phyloP scores from a whole-genome alignment of 2,329 filamentous ascomycete genomes.

The Neocatenulostroma microsporum region DNA sequence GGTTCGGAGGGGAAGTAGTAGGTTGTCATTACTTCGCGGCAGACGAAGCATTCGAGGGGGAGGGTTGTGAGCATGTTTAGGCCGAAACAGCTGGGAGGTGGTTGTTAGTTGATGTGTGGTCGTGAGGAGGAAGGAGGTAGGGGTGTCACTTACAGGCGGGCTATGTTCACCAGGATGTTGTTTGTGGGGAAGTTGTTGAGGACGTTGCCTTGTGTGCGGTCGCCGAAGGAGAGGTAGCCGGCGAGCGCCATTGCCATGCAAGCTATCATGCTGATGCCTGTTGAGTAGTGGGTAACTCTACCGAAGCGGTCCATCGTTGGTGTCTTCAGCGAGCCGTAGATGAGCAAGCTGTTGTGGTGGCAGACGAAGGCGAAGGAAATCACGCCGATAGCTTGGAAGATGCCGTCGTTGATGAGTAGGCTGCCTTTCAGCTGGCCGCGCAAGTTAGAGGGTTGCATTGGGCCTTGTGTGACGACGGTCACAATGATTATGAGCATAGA shows the following conservation, averaged over 20 bases:
- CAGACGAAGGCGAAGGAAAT: constrained; percentile 87
- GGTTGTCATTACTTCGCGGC: constrained; percentile 89
- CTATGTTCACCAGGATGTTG: constrained; percentile 90
- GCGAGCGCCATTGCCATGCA: constrained; percentile 81
- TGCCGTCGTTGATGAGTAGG: constrained; percentile 72
- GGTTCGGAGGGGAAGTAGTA: constrained; percentile 67
- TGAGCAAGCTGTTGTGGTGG: constrained; percentile 93
- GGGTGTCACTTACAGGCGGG: constrained; percentile 65
- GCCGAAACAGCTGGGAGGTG: constrained; percentile 72
- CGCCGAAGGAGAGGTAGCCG: constrained; percentile 89
- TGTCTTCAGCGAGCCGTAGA: constrained; percentile 89
- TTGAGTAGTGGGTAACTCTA: constrained; percentile 88
- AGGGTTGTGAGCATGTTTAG: constrained; percentile 98
- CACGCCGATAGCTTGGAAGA: constrained; percentile 94
- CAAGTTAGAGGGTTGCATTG: constrained; percentile 61
- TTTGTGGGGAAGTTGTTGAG: constrained; percentile 93
- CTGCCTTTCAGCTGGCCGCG: constrained; percentile 64
- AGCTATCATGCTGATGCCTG: constrained; percentile 79
- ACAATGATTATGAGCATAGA: constrained; percentile 88
- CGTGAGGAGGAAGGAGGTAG: too few relatives aligned
- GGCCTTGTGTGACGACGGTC: constrained; percentile 78
- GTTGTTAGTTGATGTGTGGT: too few relatives aligned
- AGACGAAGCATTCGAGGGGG: constrained; percentile 94
- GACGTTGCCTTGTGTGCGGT: constrained; percentile 86
- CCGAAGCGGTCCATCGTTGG: constrained; percentile 95